Base-by-base conservation (phyloP, 768 basidiomycete species). In the button mushroom (Agaricus bisporus) region DNA sequence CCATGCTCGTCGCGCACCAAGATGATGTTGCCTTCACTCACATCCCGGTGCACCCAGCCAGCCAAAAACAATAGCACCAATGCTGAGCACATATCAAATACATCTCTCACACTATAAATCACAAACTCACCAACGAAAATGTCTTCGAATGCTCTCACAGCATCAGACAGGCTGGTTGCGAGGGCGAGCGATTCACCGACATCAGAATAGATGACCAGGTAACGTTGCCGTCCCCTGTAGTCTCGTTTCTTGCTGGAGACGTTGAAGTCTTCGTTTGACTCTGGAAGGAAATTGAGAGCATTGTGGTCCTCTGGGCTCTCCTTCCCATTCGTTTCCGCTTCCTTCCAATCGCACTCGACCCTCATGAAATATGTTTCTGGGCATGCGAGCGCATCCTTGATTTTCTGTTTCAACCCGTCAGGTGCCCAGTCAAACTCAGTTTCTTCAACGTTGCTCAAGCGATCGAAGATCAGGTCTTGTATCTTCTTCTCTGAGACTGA, bases 121-220 rank as follows among this genome's bases (percentile, higher is more conserved):
- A 20, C 14, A 14, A 28, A 45, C 44, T 29, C 35, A 48, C 44
- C 46, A 37, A 54, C 12, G 22, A 26, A 35, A 22, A 50, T 25
- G 4, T 20, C 45, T 41, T 41, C 47, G 8, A 37, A 37, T 32
- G 29, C n/a, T 29, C 29, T 32, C 43, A 48, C 18, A 9, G 41
- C 26, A 20, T 43, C 28, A 17, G 15, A 26, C 8, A 18, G n/a
- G 46, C 70, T 65, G 14, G 64, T 58, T 5, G 68, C 68, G 48
- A 71, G 66, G 56, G 72, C 32, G 17, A 49, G 48, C 36, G 54
- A 32, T 51, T 18, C 9, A 20, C 54, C 54, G 17, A 36, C 39
- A 14, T 48, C n/a, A 10, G 44, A 15, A 11, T 54, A 48, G n/a
- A 54, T 22, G 15, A 46, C 35, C 3, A 22, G 39, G 18, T 54